These are phyloP conservation scores for Xerocomus minutiporus DNA, from an alignment of 1,284 basidiomycete genomes.

Conservation along the genomic window DNA sequence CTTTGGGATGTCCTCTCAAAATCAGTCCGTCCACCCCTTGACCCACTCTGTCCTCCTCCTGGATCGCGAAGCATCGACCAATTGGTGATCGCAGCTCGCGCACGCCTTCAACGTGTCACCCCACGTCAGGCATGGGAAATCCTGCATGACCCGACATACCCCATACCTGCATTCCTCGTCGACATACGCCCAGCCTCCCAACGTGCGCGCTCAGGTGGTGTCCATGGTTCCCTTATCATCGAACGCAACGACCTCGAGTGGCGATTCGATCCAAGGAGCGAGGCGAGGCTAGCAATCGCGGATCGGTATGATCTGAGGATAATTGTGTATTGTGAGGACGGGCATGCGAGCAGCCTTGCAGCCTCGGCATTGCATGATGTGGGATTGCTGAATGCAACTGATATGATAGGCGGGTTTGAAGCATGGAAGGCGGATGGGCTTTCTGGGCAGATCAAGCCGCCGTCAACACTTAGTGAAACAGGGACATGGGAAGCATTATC, in stretches of 20 bases:
- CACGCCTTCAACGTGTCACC: conserved; percentile 58
- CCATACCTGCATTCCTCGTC: conserved; percentile 64
- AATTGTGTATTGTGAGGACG: conserved; percentile 69
- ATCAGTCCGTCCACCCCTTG: conserved; percentile 51
- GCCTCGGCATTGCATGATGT: conserved; percentile 61
- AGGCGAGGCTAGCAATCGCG: conserved; percentile 53
- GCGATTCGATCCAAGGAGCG: conserved; percentile 64
- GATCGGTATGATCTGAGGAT: conserved; percentile 67
- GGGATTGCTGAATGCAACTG: conserved; percentile 67
- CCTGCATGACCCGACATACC: conserved; percentile 46
- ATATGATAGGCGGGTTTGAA: conserved; percentile 66
- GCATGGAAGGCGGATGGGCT: conserved; percentile 66
- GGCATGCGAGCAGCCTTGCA: conserved; percentile 65
- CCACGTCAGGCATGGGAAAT: conserved; percentile 58
- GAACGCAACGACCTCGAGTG: conserved; percentile 73
- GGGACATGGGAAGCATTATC: conserved; percentile 31
- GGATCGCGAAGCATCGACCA: conserved; percentile 55
- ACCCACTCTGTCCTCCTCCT: conserved; percentile 57
- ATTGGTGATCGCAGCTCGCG: conserved; percentile 52
- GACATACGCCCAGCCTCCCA: conserved; percentile 65
- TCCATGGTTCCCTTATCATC: conserved; percentile 59
- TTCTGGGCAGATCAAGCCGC: conserved; percentile 41
- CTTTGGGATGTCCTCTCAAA: conserved; percentile 64
- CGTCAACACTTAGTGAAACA: conserved; percentile 28
- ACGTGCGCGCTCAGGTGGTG: conserved; percentile 49